A percentile compares a stretch with the other conserved stretches of the same genome.
phyloP scores from a whole-genome alignment of 164 flowering plant species.

The Dillenia turbinata region DNA sequence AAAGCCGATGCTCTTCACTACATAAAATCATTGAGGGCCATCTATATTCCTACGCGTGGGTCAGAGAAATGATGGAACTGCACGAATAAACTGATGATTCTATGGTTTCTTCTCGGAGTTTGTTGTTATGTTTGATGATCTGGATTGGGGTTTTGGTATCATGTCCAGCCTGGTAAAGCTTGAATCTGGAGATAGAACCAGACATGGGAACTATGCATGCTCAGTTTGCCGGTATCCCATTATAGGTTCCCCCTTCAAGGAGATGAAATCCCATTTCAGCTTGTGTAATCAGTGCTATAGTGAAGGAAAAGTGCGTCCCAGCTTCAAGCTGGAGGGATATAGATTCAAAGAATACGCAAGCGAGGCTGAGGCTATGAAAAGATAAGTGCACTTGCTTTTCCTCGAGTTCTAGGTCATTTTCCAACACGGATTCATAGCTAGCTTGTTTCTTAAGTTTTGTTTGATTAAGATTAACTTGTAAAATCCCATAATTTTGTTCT shows the following conservation, averaged over 20 bases:
- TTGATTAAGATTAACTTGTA: slow-evolving; percentile 21
- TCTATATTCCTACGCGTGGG: slow-evolving; percentile 74
- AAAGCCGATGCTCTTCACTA: slow-evolving; percentile 64
- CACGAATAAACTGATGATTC: slow-evolving; percentile 68
- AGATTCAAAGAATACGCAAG: slow-evolving; percentile 78
- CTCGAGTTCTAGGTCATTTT: slow-evolving; percentile 41
- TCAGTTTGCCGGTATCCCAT: slow-evolving; percentile 85
- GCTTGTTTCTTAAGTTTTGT: slow-evolving; percentile 9
- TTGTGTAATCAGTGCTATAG: slow-evolving; percentile 86
- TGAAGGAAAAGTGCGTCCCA: slow-evolving; percentile 91
- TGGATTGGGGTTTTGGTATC: slow-evolving; percentile 93
- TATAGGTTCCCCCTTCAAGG: slow-evolving; percentile 90
- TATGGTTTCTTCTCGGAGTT: slow-evolving; percentile 66
- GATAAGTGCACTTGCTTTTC: slow-evolving; percentile 81
- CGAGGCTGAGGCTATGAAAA: slow-evolving; percentile 79
- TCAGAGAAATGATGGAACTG: slow-evolving; percentile 74
- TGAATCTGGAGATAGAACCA: slow-evolving; percentile 69
- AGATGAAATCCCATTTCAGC: slow-evolving; percentile 68
- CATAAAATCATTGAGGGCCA: slow-evolving; percentile 71
- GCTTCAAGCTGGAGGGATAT: slow-evolving; percentile 72
- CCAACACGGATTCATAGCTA: slow-evolving; percentile 31
- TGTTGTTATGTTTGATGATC: slow-evolving; percentile 78
- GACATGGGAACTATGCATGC: slow-evolving; percentile 81
- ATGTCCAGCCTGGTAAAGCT: slow-evolving; percentile 77
- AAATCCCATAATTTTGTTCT: slow-evolving; percentile 16